Conservation (phyloP, 2,329 filamentous ascomycete genomes). For the Colletotrichum noveboracense region DNA sequence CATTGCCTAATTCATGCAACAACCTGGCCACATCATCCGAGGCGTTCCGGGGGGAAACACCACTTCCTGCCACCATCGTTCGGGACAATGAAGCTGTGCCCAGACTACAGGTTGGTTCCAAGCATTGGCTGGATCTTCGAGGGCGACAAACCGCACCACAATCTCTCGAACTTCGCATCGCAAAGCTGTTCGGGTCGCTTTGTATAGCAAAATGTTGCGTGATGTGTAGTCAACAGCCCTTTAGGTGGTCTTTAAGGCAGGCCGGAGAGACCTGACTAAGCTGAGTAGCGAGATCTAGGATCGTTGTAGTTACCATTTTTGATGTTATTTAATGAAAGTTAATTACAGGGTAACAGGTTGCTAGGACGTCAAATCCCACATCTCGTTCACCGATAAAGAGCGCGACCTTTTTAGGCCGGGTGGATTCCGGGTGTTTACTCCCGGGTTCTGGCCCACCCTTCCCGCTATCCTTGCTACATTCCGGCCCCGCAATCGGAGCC, state of each 20-base stretch:
- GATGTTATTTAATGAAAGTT: fast-evolving
- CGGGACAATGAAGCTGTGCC: not conserved
- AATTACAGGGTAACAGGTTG: not conserved
- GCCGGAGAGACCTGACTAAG: not conserved
- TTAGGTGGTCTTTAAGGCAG: not conserved
- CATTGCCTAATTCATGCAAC: not conserved
- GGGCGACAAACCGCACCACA: fast-evolving
- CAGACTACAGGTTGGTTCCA: not conserved
- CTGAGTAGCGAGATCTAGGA: not conserved
- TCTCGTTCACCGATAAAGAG: not conserved
- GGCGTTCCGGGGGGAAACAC: not conserved
- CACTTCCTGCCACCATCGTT: not conserved
- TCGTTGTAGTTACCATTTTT: not conserved
- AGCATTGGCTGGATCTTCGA: not conserved
- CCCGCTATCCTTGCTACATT: not conserved
- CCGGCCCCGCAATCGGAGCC: not conserved
- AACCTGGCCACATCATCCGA: not conserved
- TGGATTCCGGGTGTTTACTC: not conserved
- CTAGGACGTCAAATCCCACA: not conserved
- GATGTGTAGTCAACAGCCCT: not conserved
- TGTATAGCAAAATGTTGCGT: not conserved
- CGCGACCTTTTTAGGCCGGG: not conserved
- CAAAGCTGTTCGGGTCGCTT: not conserved
- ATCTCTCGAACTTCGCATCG: not conserved
- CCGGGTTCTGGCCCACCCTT: not conserved